A percentile compares a stretch with the other conserved stretches of the same genome.
These are phyloP conservation scores for Eucalyptus shirleyi DNA, from an alignment of 345 rosid species.

Conservation along the genomic window DNA sequence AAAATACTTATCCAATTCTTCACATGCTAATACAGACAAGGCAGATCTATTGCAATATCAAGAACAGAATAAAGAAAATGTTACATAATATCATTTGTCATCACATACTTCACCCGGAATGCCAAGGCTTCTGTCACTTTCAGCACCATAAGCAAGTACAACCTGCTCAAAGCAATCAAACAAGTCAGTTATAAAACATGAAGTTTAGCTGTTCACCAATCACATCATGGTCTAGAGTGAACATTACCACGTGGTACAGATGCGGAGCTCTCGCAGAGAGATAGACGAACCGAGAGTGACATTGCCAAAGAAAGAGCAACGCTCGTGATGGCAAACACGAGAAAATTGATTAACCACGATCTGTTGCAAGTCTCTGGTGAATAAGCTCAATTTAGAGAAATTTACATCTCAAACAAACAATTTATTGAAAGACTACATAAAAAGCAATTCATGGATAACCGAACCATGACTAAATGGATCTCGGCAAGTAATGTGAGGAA, in stretches of 20 bases:
- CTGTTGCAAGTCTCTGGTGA: constrained; percentile 53
- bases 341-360: constrained; percentile 81
- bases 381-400: constrained; percentile 30
- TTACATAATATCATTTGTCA: background rate
- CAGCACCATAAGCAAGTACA: constrained; percentile 94
- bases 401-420: background rate
- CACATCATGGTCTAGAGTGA: background rate
- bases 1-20: background rate
- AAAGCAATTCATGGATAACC: background rate
- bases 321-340: constrained; percentile 49
- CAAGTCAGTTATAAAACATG: background rate
- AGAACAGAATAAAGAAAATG: background rate
- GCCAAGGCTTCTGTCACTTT: constrained; percentile 76
- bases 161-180: constrained; percentile 36
- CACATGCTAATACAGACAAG: background rate
- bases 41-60: background rate
- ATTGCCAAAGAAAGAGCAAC: constrained; percentile 77
- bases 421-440: background rate
- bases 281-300: constrained; percentile 60
- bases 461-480: background rate
- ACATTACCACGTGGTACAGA: constrained; percentile 63
- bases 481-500: background rate
- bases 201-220: background rate
- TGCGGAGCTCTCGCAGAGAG: constrained; percentile 65
- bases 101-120: constrained; percentile 71